A percentile compares a stretch with the other conserved stretches of the same genome.
Conservation (phyloP, 108 stramenopile species). For the Fragilaria crotonensis region DNA sequence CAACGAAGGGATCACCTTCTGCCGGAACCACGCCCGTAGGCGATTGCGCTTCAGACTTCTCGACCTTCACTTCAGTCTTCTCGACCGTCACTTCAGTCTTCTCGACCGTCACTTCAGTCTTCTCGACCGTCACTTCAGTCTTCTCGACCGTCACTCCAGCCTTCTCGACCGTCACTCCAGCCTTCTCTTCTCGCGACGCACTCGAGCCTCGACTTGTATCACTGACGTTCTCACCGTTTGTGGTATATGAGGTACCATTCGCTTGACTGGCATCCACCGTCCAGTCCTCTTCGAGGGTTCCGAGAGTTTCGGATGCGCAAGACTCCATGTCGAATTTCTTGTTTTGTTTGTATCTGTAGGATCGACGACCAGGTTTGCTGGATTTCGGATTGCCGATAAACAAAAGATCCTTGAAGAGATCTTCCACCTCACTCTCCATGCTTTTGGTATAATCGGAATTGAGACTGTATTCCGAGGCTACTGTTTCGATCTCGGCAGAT, state of each 20-base stretch:
- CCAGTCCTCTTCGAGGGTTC: too few species aligned
- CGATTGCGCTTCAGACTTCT: not conserved
- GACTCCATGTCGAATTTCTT: too few species aligned
- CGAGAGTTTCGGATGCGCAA: too few species aligned
- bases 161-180: too few species aligned
- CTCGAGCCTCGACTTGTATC: not conserved
- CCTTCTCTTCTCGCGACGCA: not conserved
- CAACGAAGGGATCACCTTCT: conserved; percentile 19
- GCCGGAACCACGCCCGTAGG: not conserved
- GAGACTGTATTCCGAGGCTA: conserved; percentile 16
- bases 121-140: not conserved
- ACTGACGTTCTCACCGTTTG: not conserved
- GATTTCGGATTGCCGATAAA: conserved; percentile 31
- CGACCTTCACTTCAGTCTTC: not conserved
- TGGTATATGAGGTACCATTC: not conserved
- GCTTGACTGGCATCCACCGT: not conserved
- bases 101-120: not conserved
- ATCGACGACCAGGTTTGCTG: conserved; percentile 33
- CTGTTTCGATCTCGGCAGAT: not conserved
- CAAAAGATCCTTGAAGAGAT: conserved; percentile 51
- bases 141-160: not conserved
- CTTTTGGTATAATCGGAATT: conserved; percentile 34
- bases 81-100: not conserved
- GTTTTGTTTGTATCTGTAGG: conserved; percentile 14
- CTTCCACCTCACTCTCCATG: conserved; percentile 47